These are phyloP conservation scores for Cerrena zonata DNA, from an alignment of 1,284 basidiomycete species.

Conservation along the genomic window DNA sequence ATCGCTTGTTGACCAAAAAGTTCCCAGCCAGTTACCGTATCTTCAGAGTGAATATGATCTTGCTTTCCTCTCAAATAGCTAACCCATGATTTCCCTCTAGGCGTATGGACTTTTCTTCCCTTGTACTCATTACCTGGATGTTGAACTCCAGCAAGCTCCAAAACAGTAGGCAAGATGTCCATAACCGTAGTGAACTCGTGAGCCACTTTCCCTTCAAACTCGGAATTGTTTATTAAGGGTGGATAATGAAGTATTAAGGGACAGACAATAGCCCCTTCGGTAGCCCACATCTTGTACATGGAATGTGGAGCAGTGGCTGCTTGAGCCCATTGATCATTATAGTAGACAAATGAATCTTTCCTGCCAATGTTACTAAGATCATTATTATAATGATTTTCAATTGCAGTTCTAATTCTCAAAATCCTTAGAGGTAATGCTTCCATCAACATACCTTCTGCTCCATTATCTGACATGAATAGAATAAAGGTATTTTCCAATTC, in stretches of 20 bases:
- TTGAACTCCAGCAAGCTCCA: neutral
- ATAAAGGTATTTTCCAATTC: neutral
- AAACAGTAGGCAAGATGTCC: neutral
- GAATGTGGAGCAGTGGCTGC: neutral
- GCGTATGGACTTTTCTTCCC: neutral
- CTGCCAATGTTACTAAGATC: neutral
- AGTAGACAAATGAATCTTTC: neutral
- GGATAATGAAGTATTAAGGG: too few relatives aligned
- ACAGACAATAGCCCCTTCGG: neutral
- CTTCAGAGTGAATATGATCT: neutral
- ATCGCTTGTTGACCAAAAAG: neutral
- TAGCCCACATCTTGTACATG: neutral
- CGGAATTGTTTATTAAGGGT: too few relatives aligned
- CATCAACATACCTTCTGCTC: neutral
- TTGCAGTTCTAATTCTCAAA: neutral
- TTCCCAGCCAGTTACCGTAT: neutral
- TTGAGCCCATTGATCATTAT: neutral
- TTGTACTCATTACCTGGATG: neutral
- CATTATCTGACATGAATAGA: neutral
- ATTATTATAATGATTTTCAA: neutral
- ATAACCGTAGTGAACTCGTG: neutral
- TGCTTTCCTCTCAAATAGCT: neutral
- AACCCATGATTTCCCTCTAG: neutral
- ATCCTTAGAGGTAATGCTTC: neutral
- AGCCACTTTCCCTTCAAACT: neutral